Percentiles rank a stretch among this genome's conserved stretches.
These are phyloP conservation scores for Aulographum hederae DNA, from an alignment of 2,329 filamentous ascomycete species.

Conservation along the genomic window DNA sequence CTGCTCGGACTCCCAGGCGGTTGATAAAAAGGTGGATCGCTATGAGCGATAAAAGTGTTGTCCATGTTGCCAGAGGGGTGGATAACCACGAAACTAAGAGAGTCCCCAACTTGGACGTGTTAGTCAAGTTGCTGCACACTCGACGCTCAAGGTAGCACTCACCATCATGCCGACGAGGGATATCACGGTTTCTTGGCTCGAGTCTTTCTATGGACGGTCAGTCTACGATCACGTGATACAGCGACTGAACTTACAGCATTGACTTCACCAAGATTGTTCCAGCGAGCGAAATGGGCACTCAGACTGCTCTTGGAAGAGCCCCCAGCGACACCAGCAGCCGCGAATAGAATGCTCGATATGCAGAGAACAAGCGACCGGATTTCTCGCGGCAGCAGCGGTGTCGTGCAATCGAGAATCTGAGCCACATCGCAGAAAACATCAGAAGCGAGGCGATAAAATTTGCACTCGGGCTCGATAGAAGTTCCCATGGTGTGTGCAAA, in stretches of 20 bases:
- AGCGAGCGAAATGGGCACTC: slow-evolving; percentile 76
- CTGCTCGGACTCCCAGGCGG: slow-evolving; percentile 66
- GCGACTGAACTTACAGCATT: slow-evolving; percentile 65
- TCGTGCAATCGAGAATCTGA: slow-evolving; percentile 71
- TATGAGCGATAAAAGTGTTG: slow-evolving; percentile 52
- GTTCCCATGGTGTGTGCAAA: slow-evolving; percentile 73
- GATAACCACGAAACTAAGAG: slow-evolving; percentile 62
- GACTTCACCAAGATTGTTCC: slow-evolving; percentile 77
- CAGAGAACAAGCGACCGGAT: slow-evolving; percentile 39
- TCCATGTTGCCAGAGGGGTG: slow-evolving; percentile 54
- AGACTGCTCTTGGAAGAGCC: slow-evolving; percentile 80
- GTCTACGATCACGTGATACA: no score
- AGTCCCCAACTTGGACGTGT: slow-evolving; percentile 53
- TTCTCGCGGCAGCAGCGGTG: slow-evolving; percentile 48
- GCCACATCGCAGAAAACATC: slow-evolving; percentile 79
- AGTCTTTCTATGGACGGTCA: slow-evolving; percentile 56
- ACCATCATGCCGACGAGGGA: slow-evolving; percentile 72
- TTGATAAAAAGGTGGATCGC: slow-evolving; percentile 67
- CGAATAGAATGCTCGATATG: slow-evolving; percentile 40
- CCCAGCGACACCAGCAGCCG: slow-evolving; percentile 75
- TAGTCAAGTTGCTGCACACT: no score
- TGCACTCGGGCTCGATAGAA: slow-evolving; percentile 76
- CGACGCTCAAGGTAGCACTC: no score
- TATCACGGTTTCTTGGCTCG: slow-evolving; percentile 87
- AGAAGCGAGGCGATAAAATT: slow-evolving; percentile 71